phyloP scores from a whole-genome alignment of 2,329 filamentous ascomycete species.

The Alternaria tenuissima region DNA sequence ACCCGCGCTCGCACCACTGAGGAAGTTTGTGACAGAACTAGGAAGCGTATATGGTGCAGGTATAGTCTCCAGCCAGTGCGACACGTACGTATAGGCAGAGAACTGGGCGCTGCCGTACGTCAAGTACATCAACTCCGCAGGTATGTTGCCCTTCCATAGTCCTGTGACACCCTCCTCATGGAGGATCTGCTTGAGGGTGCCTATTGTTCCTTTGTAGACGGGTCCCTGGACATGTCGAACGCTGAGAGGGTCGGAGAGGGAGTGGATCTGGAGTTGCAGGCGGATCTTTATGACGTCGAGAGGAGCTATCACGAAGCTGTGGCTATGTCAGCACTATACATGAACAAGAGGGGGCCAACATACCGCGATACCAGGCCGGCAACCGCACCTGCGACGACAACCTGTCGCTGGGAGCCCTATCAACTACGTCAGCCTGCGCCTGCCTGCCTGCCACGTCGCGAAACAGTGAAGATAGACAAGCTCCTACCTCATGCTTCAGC shows the following conservation, averaged over 20 bases:
- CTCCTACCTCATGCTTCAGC: slow-evolving; percentile 72
- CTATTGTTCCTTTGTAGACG: slow-evolving; percentile 77
- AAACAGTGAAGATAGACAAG: not conserved
- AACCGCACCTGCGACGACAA: slow-evolving; percentile 70
- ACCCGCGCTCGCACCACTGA: slow-evolving; percentile 83
- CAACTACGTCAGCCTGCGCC: slow-evolving; percentile 8
- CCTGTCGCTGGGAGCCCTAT: slow-evolving; percentile 71
- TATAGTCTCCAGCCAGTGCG: slow-evolving; percentile 69
- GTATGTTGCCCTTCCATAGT: slow-evolving; percentile 98
- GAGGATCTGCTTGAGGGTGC: slow-evolving; percentile 79
- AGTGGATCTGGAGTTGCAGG: slow-evolving; percentile 90
- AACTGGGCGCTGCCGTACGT: slow-evolving; percentile 92
- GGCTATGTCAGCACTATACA: slow-evolving; percentile 11
- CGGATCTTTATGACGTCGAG: slow-evolving; percentile 99
- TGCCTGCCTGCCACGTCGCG: not conserved
- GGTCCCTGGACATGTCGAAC: slow-evolving; percentile 58
- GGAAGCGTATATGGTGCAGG: slow-evolving; percentile 62
- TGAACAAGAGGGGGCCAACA: slow-evolving; percentile 12
- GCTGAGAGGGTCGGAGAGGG: slow-evolving; percentile 75
- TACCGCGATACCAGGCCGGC: slow-evolving; percentile 91
- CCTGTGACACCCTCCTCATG: slow-evolving; percentile 81
- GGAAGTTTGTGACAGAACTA: slow-evolving; percentile 76
- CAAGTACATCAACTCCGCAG: slow-evolving; percentile 93
- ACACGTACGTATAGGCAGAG: slow-evolving; percentile 80
- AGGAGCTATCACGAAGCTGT: slow-evolving; percentile 88